Conservation (phyloP, 2,329 filamentous ascomycete genomes). For the Teratosphaeria destructans region DNA sequence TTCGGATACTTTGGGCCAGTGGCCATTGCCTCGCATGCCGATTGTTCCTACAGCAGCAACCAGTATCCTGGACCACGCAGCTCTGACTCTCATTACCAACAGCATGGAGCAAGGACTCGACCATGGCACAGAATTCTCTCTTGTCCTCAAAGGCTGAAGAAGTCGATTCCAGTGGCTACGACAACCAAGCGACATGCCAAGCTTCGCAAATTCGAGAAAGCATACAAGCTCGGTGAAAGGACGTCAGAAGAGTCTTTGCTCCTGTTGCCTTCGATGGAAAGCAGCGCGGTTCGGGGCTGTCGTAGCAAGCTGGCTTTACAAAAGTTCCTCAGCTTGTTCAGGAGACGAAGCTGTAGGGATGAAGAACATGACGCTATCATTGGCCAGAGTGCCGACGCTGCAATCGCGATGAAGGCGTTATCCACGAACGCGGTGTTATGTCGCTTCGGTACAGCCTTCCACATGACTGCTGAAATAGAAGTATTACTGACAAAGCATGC, state of each 20-base stretch:
- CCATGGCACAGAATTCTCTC: not conserved
- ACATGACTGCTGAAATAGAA: not conserved
- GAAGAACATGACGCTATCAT: not conserved
- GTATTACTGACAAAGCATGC: not conserved
- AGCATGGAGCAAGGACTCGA: not conserved
- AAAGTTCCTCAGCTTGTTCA: not conserved
- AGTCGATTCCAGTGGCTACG: not conserved
- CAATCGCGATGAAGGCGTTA: not conserved
- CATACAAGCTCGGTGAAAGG: not conserved
- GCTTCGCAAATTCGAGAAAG: not conserved
- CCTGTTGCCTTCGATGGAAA: not conserved
- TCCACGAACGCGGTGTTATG: not conserved
- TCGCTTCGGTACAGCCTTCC: not conserved
- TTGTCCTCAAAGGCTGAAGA: not conserved
- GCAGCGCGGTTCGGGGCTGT: not conserved
- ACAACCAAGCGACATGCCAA: not conserved
- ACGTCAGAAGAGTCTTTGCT: not conserved
- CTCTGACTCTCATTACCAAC: not conserved
- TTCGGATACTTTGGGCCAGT: not conserved
- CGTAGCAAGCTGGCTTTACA: not conserved
- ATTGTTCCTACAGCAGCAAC: not conserved
- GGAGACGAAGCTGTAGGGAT: not conserved
- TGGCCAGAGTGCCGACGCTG: not conserved
- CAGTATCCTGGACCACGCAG: not conserved
- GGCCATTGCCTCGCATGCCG: not conserved